These are phyloP conservation scores for Botryosphaeria dothidea DNA, from an alignment of 2,329 filamentous ascomycete genomes.

Conservation along the genomic window DNA sequence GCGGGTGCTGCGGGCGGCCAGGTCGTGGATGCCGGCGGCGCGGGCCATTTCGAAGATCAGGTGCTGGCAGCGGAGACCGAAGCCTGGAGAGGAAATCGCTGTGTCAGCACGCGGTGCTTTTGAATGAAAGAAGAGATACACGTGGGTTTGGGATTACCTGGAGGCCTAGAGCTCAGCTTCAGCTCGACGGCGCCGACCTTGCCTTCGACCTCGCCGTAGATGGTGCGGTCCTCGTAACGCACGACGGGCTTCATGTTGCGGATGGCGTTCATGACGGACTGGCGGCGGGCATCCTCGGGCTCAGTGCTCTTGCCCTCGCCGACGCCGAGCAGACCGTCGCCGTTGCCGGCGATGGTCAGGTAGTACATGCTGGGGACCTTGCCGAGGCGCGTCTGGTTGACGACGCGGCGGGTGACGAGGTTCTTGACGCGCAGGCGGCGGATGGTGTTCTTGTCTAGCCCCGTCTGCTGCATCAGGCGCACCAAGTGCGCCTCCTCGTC, in stretches of 20 bases:
- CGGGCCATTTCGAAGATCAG: conserved; percentile 95
- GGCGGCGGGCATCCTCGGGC: conserved; percentile 62
- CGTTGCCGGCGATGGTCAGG: conserved; percentile 82
- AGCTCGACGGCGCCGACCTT: conserved; percentile 91
- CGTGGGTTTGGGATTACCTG: conserved; percentile 60
- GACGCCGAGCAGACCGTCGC: conserved; percentile 80
- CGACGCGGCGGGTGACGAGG: conserved; percentile 72
- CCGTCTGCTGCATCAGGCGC: conserved; percentile 58
- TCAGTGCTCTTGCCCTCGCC: conserved; percentile 89
- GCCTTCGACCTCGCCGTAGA: conserved; percentile 77
- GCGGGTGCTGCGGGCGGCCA: conserved; percentile 78
- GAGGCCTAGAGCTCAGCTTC: conserved; percentile 77
- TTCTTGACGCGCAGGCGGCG: conserved; percentile 64
- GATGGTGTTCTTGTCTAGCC: conserved; percentile 52
- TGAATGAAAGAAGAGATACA: background rate
- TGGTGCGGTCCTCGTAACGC: conserved; percentile 88
- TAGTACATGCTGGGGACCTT: conserved; percentile 80
- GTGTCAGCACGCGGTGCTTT: background rate
- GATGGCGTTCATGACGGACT: conserved; percentile 80
- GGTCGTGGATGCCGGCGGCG: conserved; percentile 80
- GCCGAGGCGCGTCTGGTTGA: conserved; percentile 94
- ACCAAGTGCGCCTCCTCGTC: conserved; percentile 46
- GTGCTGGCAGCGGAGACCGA: conserved; percentile 87
- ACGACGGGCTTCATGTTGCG: conserved; percentile 91
- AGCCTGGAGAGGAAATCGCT: conserved; percentile 59